These are phyloP conservation scores for Microthyrium microscopicum DNA, from an alignment of 2,329 filamentous ascomycete genomes.

Conservation along the genomic window DNA sequence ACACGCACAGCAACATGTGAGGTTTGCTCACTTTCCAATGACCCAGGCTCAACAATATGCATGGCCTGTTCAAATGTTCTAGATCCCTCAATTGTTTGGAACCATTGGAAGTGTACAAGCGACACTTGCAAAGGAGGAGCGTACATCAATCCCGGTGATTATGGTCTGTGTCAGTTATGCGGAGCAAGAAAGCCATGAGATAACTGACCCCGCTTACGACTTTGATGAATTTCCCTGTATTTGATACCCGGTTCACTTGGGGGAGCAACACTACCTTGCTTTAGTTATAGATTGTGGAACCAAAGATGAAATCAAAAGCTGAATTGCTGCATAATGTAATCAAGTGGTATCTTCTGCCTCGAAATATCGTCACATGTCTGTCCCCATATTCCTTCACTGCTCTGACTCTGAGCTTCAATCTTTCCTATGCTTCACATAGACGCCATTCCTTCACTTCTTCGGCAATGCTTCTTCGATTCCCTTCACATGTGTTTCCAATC, in stretches of 20 bases:
- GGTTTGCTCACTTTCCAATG: constrained; percentile 54
- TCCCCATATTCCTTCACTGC: too few relatives aligned
- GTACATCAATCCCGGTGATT: constrained; percentile 56
- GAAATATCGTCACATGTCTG: too few relatives aligned
- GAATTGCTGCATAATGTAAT: background rate
- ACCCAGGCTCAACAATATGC: constrained; percentile 40
- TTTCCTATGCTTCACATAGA: too few relatives aligned
- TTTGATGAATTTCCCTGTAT: background rate
- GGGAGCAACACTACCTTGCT: too few relatives aligned
- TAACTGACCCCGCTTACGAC: background rate
- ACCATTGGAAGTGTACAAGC: constrained; percentile 48
- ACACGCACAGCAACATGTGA: constrained; percentile 23
- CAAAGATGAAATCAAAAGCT: background rate
- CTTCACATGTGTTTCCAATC: too few relatives aligned
- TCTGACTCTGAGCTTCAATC: too few relatives aligned
- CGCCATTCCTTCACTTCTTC: too few relatives aligned
- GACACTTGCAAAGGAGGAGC: constrained; percentile 34
- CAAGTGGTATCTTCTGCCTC: too few relatives aligned
- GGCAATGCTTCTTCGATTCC: too few relatives aligned
- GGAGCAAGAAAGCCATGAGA: constrained; percentile 24
- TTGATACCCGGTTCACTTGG: background rate
- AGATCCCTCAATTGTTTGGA: constrained; percentile 32
- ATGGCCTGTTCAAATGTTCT: constrained; percentile 55
- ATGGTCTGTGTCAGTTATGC: constrained; percentile 54
- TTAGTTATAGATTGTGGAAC: too few relatives aligned